Evolutionary conservation across 164 flowering plant genomes (phyloP).

Genomic region (Magnolia changhungtana): DNA sequence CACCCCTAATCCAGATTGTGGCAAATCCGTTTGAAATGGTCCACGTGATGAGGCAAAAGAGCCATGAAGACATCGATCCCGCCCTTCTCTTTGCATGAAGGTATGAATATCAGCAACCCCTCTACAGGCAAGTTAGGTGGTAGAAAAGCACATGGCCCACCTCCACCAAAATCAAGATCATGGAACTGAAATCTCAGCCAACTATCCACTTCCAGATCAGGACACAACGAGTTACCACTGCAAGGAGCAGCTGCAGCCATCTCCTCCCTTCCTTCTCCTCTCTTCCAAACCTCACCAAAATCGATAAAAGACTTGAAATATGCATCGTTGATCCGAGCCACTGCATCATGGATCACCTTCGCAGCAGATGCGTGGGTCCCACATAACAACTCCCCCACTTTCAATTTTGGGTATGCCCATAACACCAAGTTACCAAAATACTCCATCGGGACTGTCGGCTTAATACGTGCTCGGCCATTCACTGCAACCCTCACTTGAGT

Average conservation of each 20-base stretch:
- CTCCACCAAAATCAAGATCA: conserved; percentile 18
- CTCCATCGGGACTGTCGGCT: conserved; percentile 1
- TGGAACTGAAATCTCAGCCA: conserved; percentile 17
- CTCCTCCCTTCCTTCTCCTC: neutral
- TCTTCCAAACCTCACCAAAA: conserved; percentile 10
- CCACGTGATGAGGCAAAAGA: conserved; percentile 7
- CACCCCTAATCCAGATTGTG: neutral
- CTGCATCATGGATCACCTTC: conserved; percentile 13
- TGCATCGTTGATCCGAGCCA: conserved; percentile 5
- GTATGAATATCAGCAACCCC: conserved; percentile 11
- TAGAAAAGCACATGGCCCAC: conserved; percentile 11
- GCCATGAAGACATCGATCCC: conserved; percentile 11
- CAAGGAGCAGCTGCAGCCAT: neutral
- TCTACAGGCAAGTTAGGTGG: conserved; percentile 16
- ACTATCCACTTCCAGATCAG: conserved; percentile 15
- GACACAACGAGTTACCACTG: neutral
- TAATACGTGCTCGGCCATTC: conserved; percentile 15
- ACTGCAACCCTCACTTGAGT: conserved; percentile 11
- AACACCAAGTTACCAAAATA: conserved; percentile 22
- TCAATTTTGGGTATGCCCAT: conserved; percentile 11
- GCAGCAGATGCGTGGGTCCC: conserved; percentile 4
- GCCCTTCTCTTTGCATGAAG: conserved; percentile 15
- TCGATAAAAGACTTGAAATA: conserved; percentile 23
- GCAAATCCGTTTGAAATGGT: conserved; percentile 3
- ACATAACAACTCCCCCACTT: conserved; percentile 10